Evolutionary conservation across 495 filamentous ascomycete genomes (phyloP).

Genomic region (Entonaema liquescens): DNA sequence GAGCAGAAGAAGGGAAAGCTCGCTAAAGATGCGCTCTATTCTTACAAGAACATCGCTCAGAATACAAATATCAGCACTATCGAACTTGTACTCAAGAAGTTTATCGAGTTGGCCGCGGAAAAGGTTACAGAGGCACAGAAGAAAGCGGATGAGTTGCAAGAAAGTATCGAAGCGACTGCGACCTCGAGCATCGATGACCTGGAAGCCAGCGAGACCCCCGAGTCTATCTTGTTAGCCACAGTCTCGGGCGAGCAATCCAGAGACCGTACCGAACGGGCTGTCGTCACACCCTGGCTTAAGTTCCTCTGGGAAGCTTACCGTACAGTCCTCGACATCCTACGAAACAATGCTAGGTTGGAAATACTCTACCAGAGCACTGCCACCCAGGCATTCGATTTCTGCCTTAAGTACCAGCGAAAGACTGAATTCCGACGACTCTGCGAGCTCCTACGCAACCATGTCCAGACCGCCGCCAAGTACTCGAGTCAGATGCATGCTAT

Average conservation of each 20-base stretch:
- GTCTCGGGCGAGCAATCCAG: conserved; percentile 97
- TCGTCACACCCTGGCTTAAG: conserved; percentile 99
- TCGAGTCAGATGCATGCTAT: conserved; percentile 99
- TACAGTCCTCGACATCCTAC: conserved; percentile 95
- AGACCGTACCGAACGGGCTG: conserved; percentile 95
- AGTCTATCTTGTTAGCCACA: conserved; percentile 96
- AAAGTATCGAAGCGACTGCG: conserved; percentile 77
- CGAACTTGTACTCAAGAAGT: conserved; percentile 94
- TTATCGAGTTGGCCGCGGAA: conserved; percentile 94
- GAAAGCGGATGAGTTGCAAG: conserved; percentile 94
- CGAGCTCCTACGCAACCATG: conserved; percentile 97
- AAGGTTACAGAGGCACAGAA: conserved; percentile 97
- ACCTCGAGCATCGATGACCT: conserved; percentile 84
- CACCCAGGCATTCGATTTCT: conserved; percentile 98
- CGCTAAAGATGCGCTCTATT: conserved; percentile 97
- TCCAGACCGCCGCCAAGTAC: conserved; percentile 99
- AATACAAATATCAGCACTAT: conserved; percentile 99
- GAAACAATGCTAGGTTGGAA: conserved; percentile 98
- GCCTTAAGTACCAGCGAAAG: conserved; percentile 96
- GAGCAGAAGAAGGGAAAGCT: conserved; percentile 96
- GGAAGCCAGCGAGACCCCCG: conserved; percentile 95
- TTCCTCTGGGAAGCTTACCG: conserved; percentile 99
- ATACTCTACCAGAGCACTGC: conserved; percentile 98
- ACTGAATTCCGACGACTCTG: conserved; percentile 98
- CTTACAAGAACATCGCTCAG: conserved; percentile 99